Evolutionary conservation across 108 stramenopile species (phyloP).

Genomic region (Nannochloropsis salina): DNA sequence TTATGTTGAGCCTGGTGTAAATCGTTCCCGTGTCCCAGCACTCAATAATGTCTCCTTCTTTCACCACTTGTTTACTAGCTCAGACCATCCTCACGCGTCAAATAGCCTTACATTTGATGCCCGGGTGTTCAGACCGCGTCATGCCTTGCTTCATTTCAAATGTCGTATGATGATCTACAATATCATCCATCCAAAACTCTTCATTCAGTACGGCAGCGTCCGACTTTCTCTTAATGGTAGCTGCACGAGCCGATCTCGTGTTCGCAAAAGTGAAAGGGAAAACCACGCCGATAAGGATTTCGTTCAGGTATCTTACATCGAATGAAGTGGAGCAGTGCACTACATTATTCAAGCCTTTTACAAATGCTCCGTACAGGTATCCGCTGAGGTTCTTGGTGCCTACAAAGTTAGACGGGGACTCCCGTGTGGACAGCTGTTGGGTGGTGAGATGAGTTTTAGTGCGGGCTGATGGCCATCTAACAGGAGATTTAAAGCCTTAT

Average conservation of each 20-base stretch:
- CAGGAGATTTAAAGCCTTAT: neutral
- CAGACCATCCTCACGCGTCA: too few relatives aligned
- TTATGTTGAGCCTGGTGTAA: too few relatives aligned
- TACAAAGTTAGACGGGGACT: neutral
- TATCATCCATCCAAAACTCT: too few relatives aligned
- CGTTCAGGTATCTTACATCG: neutral
- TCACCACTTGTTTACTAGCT: too few relatives aligned
- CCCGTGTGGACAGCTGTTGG: neutral
- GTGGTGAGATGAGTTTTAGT: neutral
- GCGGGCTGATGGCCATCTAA: neutral
- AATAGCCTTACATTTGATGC: too few relatives aligned
- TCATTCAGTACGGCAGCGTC: too few relatives aligned
- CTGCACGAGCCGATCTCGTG: neutral
- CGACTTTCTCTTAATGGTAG: neutral
- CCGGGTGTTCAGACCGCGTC: too few relatives aligned
- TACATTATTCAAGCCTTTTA: neutral
- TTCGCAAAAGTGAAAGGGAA: neutral
- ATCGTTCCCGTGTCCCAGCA: too few relatives aligned
- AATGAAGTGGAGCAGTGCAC: neutral
- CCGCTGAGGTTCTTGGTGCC: constrained; percentile 11
- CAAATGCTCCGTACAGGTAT: neutral
- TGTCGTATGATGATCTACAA: too few relatives aligned
- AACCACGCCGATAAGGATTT: neutral
- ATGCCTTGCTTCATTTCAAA: too few relatives aligned
- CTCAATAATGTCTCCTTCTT: too few relatives aligned